Base-by-base conservation (phyloP, 768 basidiomycete genomes). In the Exidia glandulosa region DNA sequence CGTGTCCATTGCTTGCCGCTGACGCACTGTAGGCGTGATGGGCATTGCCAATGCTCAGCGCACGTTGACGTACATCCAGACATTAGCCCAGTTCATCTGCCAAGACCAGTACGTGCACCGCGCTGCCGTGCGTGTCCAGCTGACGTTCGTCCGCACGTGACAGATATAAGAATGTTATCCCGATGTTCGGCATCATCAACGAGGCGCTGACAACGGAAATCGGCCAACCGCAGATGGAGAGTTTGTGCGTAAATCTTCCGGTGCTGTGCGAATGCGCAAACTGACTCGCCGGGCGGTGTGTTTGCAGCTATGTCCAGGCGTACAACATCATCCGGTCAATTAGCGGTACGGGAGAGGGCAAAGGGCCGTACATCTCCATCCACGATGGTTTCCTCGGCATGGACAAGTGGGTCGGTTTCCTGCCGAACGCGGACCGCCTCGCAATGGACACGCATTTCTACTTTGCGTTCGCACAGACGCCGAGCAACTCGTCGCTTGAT, bases 21-120 rank as follows among this genome's bases (percentile, higher is more conserved):
- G 41, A 6, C 41, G 16, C 41, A 45, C 19, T 3, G 36, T 37
- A 45, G 41, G 50, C 25, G 86, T 90, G 25, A 98, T 97, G 96
- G 96, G 96, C 59, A 78, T 88, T 47, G 90, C 92, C 59, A 98
- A 98, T 63, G 94, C 91, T 27, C 88, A 97, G 69, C 85, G 95
- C 14, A 80, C 88, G 16, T 79, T 98, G 61, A 87, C 93, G 71
- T 87, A 90, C 66, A 90, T 98, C 65, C 85, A 93, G 30, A 85
- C 91, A 60, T 68, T 94, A 56, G 85, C 89, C 57, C 93, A 94
- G 74, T 98, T 98, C 74, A 92, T 98, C 67, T 86, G 85, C 30
- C 91, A 93, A 67, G 86, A 88, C 2, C 80, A 93, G 69, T 94
- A 94, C 73, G 41, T 45, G 10, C 36, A 12, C 19, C 10, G 19